phyloP scores from a whole-genome alignment of 2,329 filamentous ascomycete genomes.

The Penicillium carneum region DNA sequence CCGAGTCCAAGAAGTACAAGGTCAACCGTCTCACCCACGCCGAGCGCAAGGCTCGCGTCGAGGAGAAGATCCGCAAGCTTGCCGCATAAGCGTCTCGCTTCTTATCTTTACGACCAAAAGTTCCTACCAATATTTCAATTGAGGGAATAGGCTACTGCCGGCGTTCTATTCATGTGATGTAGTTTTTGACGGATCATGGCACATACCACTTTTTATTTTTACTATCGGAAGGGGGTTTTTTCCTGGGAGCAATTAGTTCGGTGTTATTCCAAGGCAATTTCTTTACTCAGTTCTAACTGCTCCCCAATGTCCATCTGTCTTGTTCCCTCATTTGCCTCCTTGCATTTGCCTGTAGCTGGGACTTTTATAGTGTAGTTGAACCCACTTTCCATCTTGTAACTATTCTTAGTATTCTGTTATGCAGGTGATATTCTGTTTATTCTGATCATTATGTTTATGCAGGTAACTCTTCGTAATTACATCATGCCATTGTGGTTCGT shows the following conservation, averaged over 20 bases:
- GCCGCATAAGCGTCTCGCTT: slow-evolving; percentile 50
- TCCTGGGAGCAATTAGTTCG: slow-evolving; percentile 43
- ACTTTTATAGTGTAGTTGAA: slow-evolving; percentile 2
- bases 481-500: slow-evolving; percentile 5
- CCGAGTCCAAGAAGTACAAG: slow-evolving; percentile 89
- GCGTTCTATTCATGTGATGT: slow-evolving; percentile 37
- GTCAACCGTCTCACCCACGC: slow-evolving; percentile 78
- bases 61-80: slow-evolving; percentile 89
- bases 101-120: slow-evolving; percentile 35
- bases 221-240: slow-evolving; percentile 23
- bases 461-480: neutral
- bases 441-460: neutral
- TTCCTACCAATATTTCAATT: slow-evolving; percentile 34
- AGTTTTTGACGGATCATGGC: slow-evolving; percentile 44
- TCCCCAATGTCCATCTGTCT: slow-evolving; percentile 42
- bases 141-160: slow-evolving; percentile 39
- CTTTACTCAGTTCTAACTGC: slow-evolving; percentile 42
- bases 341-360: slow-evolving; percentile 17
- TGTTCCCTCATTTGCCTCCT: slow-evolving; percentile 37
- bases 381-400: too few relatives aligned
- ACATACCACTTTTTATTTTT: slow-evolving; percentile 40
- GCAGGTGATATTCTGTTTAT: neutral
- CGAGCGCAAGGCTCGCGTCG: slow-evolving; percentile 81
- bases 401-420: too few relatives aligned
- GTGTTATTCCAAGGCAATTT: slow-evolving; percentile 45